Percentiles rank a stretch among this genome's conserved stretches.
These are phyloP conservation scores for Cokeromyces recurvatus DNA, from an alignment of 371 early-diverging fungal genomes.

Conservation along the genomic window DNA sequence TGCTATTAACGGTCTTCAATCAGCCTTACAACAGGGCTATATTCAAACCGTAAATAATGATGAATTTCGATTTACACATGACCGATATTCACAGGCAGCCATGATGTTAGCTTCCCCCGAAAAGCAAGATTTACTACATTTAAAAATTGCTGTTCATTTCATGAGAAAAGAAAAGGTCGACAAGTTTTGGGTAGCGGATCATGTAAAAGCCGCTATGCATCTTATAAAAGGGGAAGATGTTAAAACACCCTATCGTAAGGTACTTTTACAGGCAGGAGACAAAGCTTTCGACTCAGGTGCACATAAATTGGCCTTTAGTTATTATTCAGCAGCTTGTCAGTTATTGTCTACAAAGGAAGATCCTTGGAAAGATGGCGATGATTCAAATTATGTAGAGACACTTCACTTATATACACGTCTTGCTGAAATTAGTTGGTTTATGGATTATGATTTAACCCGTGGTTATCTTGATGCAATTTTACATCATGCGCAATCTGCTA, in stretches of 20 bases:
- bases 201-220: slow-evolving; percentile 75
- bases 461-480: slow-evolving; percentile 26
- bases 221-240: slow-evolving; percentile 65
- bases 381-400: slow-evolving; percentile 36
- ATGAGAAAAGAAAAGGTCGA: slow-evolving; percentile 28
- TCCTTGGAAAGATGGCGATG: slow-evolving; percentile 40
- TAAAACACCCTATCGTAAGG: slow-evolving; percentile 28
- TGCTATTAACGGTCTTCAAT: slow-evolving; percentile 44
- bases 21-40: slow-evolving; percentile 41
- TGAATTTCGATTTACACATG: slow-evolving; percentile 41
- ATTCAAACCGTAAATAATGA: slow-evolving; percentile 37
- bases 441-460: slow-evolving; percentile 26
- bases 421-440: slow-evolving; percentile 41
- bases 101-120: slow-evolving; percentile 31
- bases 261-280: slow-evolving; percentile 34
- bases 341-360: slow-evolving; percentile 14
- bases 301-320: slow-evolving; percentile 33
- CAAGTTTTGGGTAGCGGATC: slow-evolving; percentile 56
- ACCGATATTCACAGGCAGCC: slow-evolving; percentile 44
- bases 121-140: slow-evolving; percentile 24
- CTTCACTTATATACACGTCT: slow-evolving; percentile 38
- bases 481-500: slow-evolving; percentile 29
- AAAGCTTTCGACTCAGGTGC: slow-evolving; percentile 43
- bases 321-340: slow-evolving; percentile 30
- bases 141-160: slow-evolving; percentile 34